Base-by-base conservation (phyloP, 192 early-diverging fungal species). In the Coemansia sp. region DNA sequence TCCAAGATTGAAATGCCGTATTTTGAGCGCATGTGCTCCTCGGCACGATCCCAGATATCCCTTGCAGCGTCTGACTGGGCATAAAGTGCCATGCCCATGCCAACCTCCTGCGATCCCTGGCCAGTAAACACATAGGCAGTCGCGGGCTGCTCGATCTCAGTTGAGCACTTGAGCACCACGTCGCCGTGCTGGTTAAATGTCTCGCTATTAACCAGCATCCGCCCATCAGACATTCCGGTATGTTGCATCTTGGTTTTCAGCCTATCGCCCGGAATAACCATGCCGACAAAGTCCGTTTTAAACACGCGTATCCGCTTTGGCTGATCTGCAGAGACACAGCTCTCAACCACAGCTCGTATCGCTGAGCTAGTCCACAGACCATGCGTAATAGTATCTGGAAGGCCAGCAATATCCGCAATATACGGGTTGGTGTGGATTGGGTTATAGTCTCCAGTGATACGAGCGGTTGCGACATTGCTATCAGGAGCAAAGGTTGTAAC, bases 81-180 rank as follows among this genome's bases (percentile, higher is more conserved):
- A 71, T 98, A 98, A 16, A 96, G 85, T 32, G 88, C 88, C 96
- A 98, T 96, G 61, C 96, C 96, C 96, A 98, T 98, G 56, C 92
- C 92, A 20, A 87, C 84, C 69, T 94, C 88, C 75, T 98, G 96
- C 63, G 96, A 95, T 57, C 22, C 22, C 22, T 25, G 22, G 22
- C 22, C 22, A 1, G 22, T 25, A 25, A 25, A 25, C 0, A 25
- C 90, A 50, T 93, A 98, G 34, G 92, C 89, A 33, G 93, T 94
- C 45, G 82, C 75, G 30, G 93, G 89, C 80, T 98, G 96, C 64
- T 94, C 92, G 25, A 96, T 90, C 77, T 96, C 89, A 30, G 94
- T 94, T 5, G 85, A 87, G 64, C 92, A 93, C 52, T 85, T 85
- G 42, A 97, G 84, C 30, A 97, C 88, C 1, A 67, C 61, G 8